These are phyloP conservation scores for Metarhizium sp. DNA, from an alignment of 2,329 filamentous ascomycete genomes.

Conservation along the genomic window DNA sequence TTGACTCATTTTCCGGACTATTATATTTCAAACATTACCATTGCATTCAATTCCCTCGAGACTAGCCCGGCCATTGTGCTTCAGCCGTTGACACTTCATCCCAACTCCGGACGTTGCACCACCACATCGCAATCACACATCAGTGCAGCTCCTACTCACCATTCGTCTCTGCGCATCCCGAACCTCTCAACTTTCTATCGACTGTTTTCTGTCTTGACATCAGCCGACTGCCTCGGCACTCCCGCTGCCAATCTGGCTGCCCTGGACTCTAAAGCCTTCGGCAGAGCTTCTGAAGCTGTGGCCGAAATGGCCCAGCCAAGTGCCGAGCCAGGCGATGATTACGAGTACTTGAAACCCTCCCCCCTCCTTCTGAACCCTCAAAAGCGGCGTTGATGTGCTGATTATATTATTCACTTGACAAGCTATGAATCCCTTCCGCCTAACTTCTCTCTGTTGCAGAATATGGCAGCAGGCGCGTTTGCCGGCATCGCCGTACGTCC, in stretches of 20 bases:
- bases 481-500: conserved; percentile 80
- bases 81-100: neutral
- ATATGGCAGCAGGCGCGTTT: conserved; percentile 94
- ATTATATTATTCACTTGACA: conserved; percentile 1
- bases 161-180: neutral
- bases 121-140: neutral
- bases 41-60: neutral
- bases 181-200: neutral
- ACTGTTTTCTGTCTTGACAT: neutral
- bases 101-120: neutral
- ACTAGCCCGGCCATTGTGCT: neutral
- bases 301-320: conserved; percentile 61
- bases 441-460: conserved; percentile 87
- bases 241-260: conserved; percentile 45
- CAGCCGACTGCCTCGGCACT: neutral
- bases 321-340: conserved; percentile 54
- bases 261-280: conserved; percentile 50
- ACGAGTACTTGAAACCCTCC: conserved; percentile 42
- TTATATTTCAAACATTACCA: neutral
- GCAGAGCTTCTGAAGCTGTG: conserved; percentile 57
- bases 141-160: neutral
- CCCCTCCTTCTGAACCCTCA: neutral
- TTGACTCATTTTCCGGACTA: neutral
- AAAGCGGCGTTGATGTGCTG: neutral
- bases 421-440: conserved; percentile 89